Evolutionary conservation across 2,329 filamentous ascomycete species (phyloP).

Genomic region (Pseudogymnoascus sp.): DNA sequence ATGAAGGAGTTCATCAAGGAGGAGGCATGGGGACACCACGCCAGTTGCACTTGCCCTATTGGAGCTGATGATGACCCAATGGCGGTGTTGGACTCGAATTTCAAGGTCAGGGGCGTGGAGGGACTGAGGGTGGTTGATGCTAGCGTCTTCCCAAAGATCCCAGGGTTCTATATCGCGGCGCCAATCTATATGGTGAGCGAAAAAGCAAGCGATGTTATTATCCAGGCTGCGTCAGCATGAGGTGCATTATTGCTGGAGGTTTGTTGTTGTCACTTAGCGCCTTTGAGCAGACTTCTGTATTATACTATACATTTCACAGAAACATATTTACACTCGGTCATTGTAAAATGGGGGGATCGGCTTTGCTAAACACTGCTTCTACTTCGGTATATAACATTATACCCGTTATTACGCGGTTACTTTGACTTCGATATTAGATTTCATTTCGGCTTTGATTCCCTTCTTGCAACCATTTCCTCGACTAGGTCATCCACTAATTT

Average conservation of each 20-base stretch:
- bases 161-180: conserved; percentile 42
- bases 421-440: too few species aligned
- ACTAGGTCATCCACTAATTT: conserved; percentile 12
- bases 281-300: neutral
- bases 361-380: neutral
- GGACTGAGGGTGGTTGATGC: conserved; percentile 55
- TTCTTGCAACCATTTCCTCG: conserved; percentile 11
- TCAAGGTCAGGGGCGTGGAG: conserved; percentile 46
- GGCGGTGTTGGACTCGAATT: conserved; percentile 47
- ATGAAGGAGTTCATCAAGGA: conserved; percentile 40
- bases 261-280: neutral
- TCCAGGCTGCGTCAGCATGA: neutral
- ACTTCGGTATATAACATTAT: neutral
- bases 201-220: conserved; percentile 53
- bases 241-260: neutral
- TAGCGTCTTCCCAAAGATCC: conserved; percentile 44
- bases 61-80: conserved; percentile 43
- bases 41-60: conserved; percentile 46
- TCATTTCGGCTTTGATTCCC: neutral
- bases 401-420: neutral
- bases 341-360: neutral
- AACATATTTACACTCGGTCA: neutral
- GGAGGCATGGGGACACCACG: conserved; percentile 49
- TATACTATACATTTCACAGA: neutral
- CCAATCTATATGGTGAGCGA: conserved; percentile 49